Conservation (phyloP, 768 basidiomycete genomes). For the Chalciporus chontae region DNA sequence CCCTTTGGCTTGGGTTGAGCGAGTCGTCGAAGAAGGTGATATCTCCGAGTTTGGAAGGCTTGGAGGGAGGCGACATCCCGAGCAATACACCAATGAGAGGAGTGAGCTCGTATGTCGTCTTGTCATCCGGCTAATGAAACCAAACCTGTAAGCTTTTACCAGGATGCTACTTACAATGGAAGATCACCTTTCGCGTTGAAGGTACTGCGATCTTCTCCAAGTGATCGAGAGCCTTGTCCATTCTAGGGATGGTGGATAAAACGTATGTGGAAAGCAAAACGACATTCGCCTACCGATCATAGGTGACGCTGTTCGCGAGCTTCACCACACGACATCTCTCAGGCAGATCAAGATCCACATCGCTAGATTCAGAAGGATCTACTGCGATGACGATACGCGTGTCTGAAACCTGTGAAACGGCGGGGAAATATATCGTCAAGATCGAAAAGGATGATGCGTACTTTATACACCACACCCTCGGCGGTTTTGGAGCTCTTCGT, state of each 20-base stretch:
- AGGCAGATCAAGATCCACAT: conserved; percentile 73
- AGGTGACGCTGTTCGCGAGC: conserved; percentile 89
- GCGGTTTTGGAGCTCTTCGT: conserved; percentile 37
- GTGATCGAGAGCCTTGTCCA: conserved; percentile 78
- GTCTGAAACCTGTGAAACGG: conserved; percentile 60
- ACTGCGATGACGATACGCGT: conserved; percentile 79
- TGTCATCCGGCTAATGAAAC: conserved; percentile 36
- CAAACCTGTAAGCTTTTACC: background rate
- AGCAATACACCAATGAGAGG: conserved; percentile 67
- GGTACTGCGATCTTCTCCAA: conserved; percentile 47
- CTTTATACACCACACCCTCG: conserved; percentile 90
- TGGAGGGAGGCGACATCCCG: conserved; percentile 53
- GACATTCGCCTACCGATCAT: conserved; percentile 57
- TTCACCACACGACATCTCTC: conserved; percentile 85
- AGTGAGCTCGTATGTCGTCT: conserved; percentile 40
- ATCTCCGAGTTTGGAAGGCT: conserved; percentile 32
- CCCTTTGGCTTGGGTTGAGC: conserved; percentile 81
- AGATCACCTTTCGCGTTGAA: conserved; percentile 22
- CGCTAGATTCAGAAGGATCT: conserved; percentile 54
- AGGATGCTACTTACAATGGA: background rate
- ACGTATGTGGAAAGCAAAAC: background rate
- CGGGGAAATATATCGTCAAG: background rate
- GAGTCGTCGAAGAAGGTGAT: conserved; percentile 69
- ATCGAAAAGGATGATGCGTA: conserved; percentile 19
- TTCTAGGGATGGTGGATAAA: conserved; percentile 44